phyloP scores from a whole-genome alignment of 1,139 yeast species.

The Candida anutae region DNA sequence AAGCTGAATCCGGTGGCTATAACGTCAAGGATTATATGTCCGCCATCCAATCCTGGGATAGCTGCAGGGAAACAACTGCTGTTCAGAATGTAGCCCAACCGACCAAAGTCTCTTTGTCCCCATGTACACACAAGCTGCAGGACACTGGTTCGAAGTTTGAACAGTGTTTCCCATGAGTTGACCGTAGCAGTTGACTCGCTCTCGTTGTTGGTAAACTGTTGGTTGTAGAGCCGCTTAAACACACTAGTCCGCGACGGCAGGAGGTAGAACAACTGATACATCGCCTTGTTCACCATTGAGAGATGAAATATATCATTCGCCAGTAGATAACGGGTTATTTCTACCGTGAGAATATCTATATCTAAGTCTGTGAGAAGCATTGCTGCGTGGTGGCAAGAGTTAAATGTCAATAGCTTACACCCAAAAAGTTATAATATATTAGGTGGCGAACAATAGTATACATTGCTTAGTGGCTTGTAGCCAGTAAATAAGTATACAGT shows the following conservation, averaged over 20 bases:
- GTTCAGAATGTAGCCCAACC: slow-evolving; percentile 46
- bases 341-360: slow-evolving; percentile 37
- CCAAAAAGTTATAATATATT: too few species aligned
- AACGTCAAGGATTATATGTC: slow-evolving; percentile 44
- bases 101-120: slow-evolving; percentile 49
- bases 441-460: too few species aligned
- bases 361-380: slow-evolving; percentile 19
- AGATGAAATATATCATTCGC: slow-evolving; percentile 41
- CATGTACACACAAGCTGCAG: slow-evolving; percentile 49
- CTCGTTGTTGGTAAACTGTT: slow-evolving; percentile 39
- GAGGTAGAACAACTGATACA: slow-evolving; percentile 14
- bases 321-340: slow-evolving; percentile 28
- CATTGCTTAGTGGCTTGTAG: too few species aligned
- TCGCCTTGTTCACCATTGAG: slow-evolving; percentile 34
- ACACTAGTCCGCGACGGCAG: slow-evolving; percentile 24
- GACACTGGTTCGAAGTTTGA: slow-evolving; percentile 29
- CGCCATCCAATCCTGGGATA: slow-evolving; percentile 22
- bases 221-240: slow-evolving; percentile 43
- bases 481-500: too few species aligned
- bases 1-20: slow-evolving; percentile 67
- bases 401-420: too few species aligned
- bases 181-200: slow-evolving; percentile 15
- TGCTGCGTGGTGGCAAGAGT: too few species aligned
- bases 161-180: slow-evolving; percentile 44
- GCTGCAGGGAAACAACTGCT: slow-evolving; percentile 23